Evolutionary conservation across 2,329 filamentous ascomycete species (phyloP), one percentile per base, ranked within the genome.

Genomic region (Alternaria ventricosa): DNA sequence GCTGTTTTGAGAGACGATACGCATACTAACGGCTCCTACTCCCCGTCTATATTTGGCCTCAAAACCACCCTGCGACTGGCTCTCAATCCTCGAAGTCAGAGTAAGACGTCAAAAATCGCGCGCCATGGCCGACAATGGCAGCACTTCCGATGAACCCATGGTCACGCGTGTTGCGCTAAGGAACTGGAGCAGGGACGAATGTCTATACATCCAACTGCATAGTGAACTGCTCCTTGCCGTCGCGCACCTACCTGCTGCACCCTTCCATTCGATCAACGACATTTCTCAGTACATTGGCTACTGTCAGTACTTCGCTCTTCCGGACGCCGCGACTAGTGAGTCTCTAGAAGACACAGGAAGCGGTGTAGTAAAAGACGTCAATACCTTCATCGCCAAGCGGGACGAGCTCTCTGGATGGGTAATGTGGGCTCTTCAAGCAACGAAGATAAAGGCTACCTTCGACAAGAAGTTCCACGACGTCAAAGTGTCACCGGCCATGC

Each of bases 331-430:
- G 1, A 23, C 28, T 0, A 6, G 5, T 15, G 12, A 51, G 2
- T 12, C 49, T n/a, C 8, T 0, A 20, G 13, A 23, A 2, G 28
- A 53, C 8, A 10, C 49, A 23, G 28, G 28, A 1, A 36, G 20
- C n/a, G 49, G 13, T 2, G 20, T 36, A 2, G 49, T 12, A 6
- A 53, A 36, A n/a, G 2, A 12, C 5, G 2, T 51, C 12, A n/a
- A 23, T 2, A 10, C 28, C 49, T 53, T 53, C 28, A n/a, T 4
- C 0, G 28, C 15, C 18, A 53, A 53, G 28, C 49, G 49, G 1
- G 49, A 53, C 5, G 13, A 53, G 28, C 28, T 53, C 7, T 53
- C 49, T 11, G 49, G 49, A 53, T 33, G 8, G 12, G 28, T 53
- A 2, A 23, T 53, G 49, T 53, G 49, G 49, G 49, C 49, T 20